A percentile compares a stretch with the other conserved stretches of the same genome.
Evolutionary conservation across 352 stramenopile species (phyloP).

Genomic region (Phytophthora meadii): DNA sequence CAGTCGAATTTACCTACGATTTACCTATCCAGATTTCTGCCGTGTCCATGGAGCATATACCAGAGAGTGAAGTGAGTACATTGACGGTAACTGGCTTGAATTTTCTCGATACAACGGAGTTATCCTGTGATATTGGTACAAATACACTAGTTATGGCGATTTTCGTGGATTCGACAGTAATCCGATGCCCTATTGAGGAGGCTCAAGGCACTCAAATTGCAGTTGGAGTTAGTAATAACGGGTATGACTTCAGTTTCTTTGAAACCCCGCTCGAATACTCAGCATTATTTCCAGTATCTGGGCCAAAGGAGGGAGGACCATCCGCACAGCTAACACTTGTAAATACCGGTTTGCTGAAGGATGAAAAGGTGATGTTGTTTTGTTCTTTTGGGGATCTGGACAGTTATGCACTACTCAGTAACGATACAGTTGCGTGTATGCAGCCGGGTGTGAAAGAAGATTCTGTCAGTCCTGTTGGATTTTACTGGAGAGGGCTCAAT

Average conservation of each 20-base stretch:
- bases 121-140: slow-evolving; percentile 39
- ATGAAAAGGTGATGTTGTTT: slow-evolving; percentile 19
- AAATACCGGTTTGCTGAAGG: no score
- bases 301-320: no score
- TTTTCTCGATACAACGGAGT: slow-evolving; percentile 36
- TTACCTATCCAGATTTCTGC: slow-evolving; percentile 21
- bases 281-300: no score
- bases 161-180: slow-evolving; percentile 22
- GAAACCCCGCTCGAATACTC: slow-evolving; percentile 12
- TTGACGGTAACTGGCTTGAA: slow-evolving; percentile 41
- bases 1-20: slow-evolving; percentile 39
- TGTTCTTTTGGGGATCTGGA: slow-evolving; percentile 50
- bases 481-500: slow-evolving; percentile 36
- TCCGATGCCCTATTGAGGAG: slow-evolving; percentile 19
- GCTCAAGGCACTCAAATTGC: slow-evolving; percentile 1
- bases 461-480: slow-evolving; percentile 17
- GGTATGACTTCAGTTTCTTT: slow-evolving; percentile 43
- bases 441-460: slow-evolving; percentile 16
- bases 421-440: slow-evolving; percentile 26
- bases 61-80: slow-evolving; percentile 20
- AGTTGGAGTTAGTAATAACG: slow-evolving; percentile 53
- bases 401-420: slow-evolving; percentile 21
- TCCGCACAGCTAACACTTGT: no score
- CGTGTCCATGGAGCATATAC: slow-evolving; percentile 24
- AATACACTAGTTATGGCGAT: not conserved